Evolutionary conservation across 108 stramenopile genomes (phyloP).

Genomic region (Fragilaria radians): DNA sequence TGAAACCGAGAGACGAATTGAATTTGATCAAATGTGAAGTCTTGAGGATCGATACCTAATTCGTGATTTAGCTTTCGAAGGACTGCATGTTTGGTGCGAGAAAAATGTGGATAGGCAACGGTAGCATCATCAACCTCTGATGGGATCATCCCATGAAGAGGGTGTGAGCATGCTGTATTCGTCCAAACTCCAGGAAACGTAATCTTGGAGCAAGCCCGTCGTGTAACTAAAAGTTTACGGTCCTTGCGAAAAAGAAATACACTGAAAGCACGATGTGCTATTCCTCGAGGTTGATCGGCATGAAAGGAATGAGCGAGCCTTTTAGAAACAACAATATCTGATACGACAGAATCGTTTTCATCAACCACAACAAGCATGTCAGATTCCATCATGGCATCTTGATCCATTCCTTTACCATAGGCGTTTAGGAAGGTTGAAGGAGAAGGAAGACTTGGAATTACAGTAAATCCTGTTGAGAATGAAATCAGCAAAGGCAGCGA

Average conservation of each 20-base stretch:
- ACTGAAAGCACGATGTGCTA: conserved; percentile 79
- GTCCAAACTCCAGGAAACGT: conserved; percentile 88
- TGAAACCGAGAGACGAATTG: conserved; percentile 77
- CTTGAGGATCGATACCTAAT: conserved; percentile 50
- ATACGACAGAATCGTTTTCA: conserved; percentile 24
- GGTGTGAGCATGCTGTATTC: conserved; percentile 84
- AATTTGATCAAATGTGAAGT: conserved; percentile 43
- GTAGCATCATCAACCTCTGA: conserved; percentile 39
- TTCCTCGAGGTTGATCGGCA: conserved; percentile 23
- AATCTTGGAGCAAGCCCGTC: conserved; percentile 60
- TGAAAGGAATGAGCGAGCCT: conserved; percentile 29
- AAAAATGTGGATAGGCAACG: conserved; percentile 21
- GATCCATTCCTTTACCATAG: conserved; percentile 40
- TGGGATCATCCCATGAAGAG: conserved; percentile 40
- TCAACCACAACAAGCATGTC: conserved; percentile 34
- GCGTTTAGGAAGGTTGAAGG: conserved; percentile 1
- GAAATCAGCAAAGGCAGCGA: no score
- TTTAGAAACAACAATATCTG: conserved; percentile 27
- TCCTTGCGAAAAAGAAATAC: conserved; percentile 74
- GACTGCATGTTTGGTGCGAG: conserved; percentile 74
- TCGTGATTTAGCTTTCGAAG: conserved; percentile 76
- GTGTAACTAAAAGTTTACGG: conserved; percentile 56
- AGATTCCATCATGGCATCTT: conserved; percentile 46
- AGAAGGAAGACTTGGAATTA: no score
- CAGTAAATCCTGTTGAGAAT: no score